Percentiles rank a stretch among this genome's conserved stretches.
Evolutionary conservation across 768 basidiomycete genomes (phyloP).

Genomic region (Postia placenta): DNA sequence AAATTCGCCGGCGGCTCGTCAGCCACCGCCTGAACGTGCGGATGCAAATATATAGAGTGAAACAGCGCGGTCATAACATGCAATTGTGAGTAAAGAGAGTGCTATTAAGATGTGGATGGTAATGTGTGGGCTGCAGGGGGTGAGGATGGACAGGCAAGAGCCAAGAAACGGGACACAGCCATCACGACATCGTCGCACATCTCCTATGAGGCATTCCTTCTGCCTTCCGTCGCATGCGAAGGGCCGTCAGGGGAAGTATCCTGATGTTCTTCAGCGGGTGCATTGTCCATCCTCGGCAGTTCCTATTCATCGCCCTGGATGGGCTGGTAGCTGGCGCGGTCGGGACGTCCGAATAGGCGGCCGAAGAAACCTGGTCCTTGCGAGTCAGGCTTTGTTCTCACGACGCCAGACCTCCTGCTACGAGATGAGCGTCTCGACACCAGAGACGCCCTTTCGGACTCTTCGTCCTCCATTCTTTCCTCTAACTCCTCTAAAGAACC

Average conservation of each 20-base stretch:
- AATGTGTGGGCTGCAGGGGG: constrained; percentile 3
- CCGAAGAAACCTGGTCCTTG: constrained; percentile 40
- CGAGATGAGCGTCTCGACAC: constrained; percentile 30
- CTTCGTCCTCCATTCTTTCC: constrained; percentile 56
- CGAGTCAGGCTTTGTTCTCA: constrained; percentile 18
- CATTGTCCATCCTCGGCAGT: constrained; percentile 46
- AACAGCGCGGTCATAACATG: no score
- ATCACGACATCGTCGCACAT: constrained; percentile 4
- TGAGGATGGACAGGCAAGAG: constrained; percentile 3
- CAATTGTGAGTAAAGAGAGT: background rate
- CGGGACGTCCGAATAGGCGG: constrained; percentile 39
- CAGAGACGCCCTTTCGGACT: constrained; percentile 56
- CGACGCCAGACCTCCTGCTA: constrained; percentile 29
- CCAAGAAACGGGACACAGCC: constrained; percentile 4
- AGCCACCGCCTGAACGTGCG: no score
- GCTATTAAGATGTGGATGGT: constrained; percentile 3
- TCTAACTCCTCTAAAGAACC: constrained; percentile 38
- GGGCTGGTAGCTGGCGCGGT: constrained; percentile 40
- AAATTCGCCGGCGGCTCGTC: no score
- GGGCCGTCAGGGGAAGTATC: constrained; percentile 15
- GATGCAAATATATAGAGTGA: background rate
- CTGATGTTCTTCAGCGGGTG: constrained; percentile 22
- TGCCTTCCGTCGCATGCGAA: constrained; percentile 5
- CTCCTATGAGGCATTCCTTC: constrained; percentile 3
- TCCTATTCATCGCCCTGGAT: constrained; percentile 50